Conservation (phyloP, 257 asterid genomes). For the Rauvolfia tetraphylla region DNA sequence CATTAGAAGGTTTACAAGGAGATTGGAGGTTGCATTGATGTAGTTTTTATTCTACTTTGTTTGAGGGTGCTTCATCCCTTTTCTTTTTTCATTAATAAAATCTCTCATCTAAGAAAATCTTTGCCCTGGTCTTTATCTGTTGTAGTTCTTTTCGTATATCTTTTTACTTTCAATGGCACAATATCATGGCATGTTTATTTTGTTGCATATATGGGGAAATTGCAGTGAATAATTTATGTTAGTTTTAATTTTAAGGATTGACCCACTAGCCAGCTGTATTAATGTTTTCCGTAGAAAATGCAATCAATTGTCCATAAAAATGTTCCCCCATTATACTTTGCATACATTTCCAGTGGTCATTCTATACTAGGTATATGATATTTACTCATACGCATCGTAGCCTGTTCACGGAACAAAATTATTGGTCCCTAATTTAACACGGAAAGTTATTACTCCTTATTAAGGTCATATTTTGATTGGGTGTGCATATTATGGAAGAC, state of each 20-base stretch:
- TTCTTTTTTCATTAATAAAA: background rate
- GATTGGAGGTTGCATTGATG: background rate
- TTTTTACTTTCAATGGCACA: too few relatives aligned
- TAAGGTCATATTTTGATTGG: background rate
- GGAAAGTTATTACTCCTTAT: background rate
- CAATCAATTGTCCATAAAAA: background rate
- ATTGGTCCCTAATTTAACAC: background rate
- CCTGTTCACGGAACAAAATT: background rate
- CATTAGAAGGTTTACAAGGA: background rate
- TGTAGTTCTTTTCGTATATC: background rate
- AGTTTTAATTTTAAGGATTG: too few relatives aligned
- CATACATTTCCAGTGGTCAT: too few relatives aligned
- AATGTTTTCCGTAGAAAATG: too few relatives aligned
- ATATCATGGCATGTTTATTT: background rate
- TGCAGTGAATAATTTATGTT: background rate
- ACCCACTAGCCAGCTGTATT: too few relatives aligned
- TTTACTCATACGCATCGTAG: background rate
- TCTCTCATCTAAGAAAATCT: background rate
- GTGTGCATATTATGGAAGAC: background rate
- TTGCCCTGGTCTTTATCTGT: background rate
- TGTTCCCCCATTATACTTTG: too few relatives aligned
- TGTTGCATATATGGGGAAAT: background rate
- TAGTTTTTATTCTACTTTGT: too few relatives aligned
- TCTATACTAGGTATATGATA: background rate
- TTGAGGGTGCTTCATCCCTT: background rate